A percentile compares a stretch with the other conserved stretches of the same genome.
These are phyloP conservation scores for Asterionellopsis glacialis DNA, from an alignment of 108 stramenopile species.

Conservation along the genomic window DNA sequence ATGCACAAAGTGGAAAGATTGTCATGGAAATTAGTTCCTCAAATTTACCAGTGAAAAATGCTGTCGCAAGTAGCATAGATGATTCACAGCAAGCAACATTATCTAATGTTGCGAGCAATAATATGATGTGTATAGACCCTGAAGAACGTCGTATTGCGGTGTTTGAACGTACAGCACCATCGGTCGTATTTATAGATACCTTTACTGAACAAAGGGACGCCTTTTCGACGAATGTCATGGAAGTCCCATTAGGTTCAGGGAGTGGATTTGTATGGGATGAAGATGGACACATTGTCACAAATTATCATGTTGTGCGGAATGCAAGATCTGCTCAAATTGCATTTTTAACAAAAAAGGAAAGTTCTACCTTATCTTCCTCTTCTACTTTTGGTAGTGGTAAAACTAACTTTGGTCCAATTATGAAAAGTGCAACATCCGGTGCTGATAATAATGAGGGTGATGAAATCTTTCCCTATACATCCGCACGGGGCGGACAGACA, in stretches of 20 bases:
- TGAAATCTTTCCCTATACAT: conserved; percentile 19
- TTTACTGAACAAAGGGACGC: conserved; percentile 62
- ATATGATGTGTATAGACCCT: not conserved
- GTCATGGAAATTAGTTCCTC: not conserved
- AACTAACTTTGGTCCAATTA: not conserved
- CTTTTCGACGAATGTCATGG: conserved; percentile 73
- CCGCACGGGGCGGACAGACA: conserved; percentile 8
- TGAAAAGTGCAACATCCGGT: not conserved
- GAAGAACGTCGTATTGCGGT: conserved; percentile 64
- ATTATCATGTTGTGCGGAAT: conserved; percentile 85
- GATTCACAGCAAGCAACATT: not conserved
- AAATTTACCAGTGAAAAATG: conserved; percentile 1
- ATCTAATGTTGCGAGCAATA: not conserved
- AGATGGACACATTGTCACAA: conserved; percentile 68
- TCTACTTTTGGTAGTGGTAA: not conserved
- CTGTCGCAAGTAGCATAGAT: not conserved
- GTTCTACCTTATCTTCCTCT: not conserved
- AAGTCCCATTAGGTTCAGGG: conserved; percentile 83
- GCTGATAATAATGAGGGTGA: not conserved
- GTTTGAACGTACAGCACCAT: conserved; percentile 64
- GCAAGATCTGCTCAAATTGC: conserved; percentile 72
- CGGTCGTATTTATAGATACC: conserved; percentile 80
- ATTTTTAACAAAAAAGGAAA: conserved; percentile 9
- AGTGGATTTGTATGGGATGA: conserved; percentile 90
- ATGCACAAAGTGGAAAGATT: not conserved